Conservation (phyloP, 768 basidiomycete genomes). For the Lactarius akahatsu region DNA sequence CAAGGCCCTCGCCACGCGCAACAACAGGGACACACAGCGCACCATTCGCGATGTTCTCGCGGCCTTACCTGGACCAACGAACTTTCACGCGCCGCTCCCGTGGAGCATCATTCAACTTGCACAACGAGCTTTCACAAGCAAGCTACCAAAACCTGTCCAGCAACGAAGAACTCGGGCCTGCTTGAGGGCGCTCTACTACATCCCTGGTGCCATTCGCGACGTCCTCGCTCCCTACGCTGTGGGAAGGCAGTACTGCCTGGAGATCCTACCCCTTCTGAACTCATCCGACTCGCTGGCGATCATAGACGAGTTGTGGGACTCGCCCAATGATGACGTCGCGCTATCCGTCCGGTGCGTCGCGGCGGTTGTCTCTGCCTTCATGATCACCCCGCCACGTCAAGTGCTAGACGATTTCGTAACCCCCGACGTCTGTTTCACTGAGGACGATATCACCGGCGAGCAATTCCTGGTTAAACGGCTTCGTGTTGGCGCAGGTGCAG, state of each 20-base stretch:
- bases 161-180: background rate
- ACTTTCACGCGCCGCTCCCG: background rate
- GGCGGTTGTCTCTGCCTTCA: too few relatives aligned
- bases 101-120: conserved; percentile 7
- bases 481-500: too few relatives aligned
- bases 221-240: conserved; percentile 1
- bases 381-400: too few relatives aligned
- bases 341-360: too few relatives aligned
- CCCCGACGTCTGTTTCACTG: too few relatives aligned
- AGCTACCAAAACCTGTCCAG: background rate
- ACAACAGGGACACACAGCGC: background rate
- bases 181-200: background rate
- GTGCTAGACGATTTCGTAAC: too few relatives aligned
- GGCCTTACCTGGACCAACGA: conserved; percentile 5
- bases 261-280: conserved; percentile 2
- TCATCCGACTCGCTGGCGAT: background rate
- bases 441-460: too few relatives aligned
- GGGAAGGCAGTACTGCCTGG: background rate
- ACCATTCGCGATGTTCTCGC: conserved; percentile 4
- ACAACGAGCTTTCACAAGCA: background rate
- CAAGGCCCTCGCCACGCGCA: background rate
- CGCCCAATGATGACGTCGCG: too few relatives aligned
- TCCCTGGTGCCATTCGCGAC: background rate
- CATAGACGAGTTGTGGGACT: background rate
- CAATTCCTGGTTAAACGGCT: too few relatives aligned